Evolutionary conservation across 257 asterid genomes (phyloP), one percentile per base, ranked within the genome.

Genomic region (Solanum ossicruentum): DNA sequence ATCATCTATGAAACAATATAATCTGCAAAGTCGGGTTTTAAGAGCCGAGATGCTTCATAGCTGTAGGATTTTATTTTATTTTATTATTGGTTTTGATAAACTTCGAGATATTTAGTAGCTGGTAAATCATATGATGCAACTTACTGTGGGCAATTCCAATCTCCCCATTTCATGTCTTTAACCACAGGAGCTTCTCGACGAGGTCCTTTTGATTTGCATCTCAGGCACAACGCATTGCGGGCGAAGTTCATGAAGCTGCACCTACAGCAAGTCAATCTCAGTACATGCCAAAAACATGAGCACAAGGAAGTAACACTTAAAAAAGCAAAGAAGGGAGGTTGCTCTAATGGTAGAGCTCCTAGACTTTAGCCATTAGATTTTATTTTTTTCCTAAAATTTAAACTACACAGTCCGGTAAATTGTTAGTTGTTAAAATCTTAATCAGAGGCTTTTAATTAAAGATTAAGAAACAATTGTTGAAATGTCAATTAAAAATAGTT

Each of bases 241-340:
- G 96, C 89, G 63, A 93, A 96, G 91, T 95, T 96, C 90, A 96
- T 86, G 84, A 93, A 95, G 84, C 87, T 89, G 94, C 99, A 96
- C 86, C 98, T 96, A 94, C 88, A 89, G 85, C 78, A 85, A 85
- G 84, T 86, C 51, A 85, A 86, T 61, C 67, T 78, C 55, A 73
- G 43, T 45, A 82, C 36, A 15, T 43, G 57, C 45, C 63, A 13
- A 52, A 70, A 18, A 84, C 21, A 54, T 1, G 23, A 51, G 63
- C 82, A 9, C 23, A 51, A 26, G 63, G 47, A 51, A 51, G 63
- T 5, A 28, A 77, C 26, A 16, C 39, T 28, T 23, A 26, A 1
- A 26, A 26, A 26, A 26, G 28, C 28, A 26, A 26, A 77, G 6
- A 17, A 15, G 10, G 65, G 26, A 4, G 49, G 49, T 52, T 77